Conservation (phyloP, 2,329 filamentous ascomycete genomes). For the Pseudocercospora eumusae region DNA sequence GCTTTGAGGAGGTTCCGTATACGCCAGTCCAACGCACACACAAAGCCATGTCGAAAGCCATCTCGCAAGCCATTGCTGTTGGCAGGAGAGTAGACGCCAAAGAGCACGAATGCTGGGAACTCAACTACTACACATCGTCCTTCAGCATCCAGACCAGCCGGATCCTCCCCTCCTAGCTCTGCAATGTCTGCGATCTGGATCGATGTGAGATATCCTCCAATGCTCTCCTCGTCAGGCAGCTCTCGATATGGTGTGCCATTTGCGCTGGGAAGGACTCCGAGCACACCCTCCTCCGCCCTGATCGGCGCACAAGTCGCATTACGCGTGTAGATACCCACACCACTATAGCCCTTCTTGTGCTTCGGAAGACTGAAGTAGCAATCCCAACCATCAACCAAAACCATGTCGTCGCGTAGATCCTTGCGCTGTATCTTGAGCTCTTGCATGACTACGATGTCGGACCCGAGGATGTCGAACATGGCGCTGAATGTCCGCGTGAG, state of each 20-base stretch:
- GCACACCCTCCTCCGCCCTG: slow-evolving; percentile 89
- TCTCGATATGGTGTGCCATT: slow-evolving; percentile 71
- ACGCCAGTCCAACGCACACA: slow-evolving; percentile 76
- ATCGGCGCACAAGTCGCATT: slow-evolving; percentile 82
- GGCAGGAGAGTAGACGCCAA: slow-evolving; percentile 90
- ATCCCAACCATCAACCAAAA: slow-evolving; percentile 91
- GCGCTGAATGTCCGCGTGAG: slow-evolving; percentile 52
- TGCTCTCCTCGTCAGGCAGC: slow-evolving; percentile 70
- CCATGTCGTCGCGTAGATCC: slow-evolving; percentile 92
- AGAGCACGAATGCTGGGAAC: slow-evolving; percentile 89
- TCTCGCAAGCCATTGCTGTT: slow-evolving; percentile 81
- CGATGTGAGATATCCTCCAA: slow-evolving; percentile 81
- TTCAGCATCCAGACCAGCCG: slow-evolving; percentile 78
- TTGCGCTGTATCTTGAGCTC: slow-evolving; percentile 96
- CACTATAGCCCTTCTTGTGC: slow-evolving; percentile 95
- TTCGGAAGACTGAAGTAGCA: slow-evolving; percentile 92
- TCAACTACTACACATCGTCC: slow-evolving; percentile 89
- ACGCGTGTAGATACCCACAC: slow-evolving; percentile 93
- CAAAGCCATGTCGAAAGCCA: slow-evolving; percentile 77
- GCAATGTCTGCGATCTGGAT: slow-evolving; percentile 61
- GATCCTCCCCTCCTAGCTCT: slow-evolving; percentile 61
- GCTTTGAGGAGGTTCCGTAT: slow-evolving; percentile 77
- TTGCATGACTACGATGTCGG: slow-evolving; percentile 93
- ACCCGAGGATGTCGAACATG: slow-evolving; percentile 92
- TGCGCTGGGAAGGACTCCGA: slow-evolving; percentile 74